Base-by-base conservation (phyloP, 768 basidiomycete species). In the Sarcodon aspratus region DNA sequence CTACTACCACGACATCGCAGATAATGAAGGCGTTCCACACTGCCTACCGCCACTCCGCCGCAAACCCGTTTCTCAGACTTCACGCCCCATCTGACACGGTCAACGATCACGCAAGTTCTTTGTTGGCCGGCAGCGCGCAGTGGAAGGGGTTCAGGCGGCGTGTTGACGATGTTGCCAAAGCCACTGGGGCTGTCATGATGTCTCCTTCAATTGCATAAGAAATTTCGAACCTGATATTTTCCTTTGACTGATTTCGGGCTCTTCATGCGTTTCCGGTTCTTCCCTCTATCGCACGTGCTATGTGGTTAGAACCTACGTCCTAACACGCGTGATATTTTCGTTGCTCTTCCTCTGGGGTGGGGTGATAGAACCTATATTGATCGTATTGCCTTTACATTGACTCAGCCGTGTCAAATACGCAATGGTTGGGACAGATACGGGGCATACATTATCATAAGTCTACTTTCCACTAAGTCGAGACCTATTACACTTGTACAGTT, bases 371-470 rank as follows among this genome's bases (percentile, higher is more conserved):
- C 82, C 85, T 56, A 85, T 27, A 84, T 64, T 40, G 49, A 76
- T 42, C 15, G 55, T 9, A n/a, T 15, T 71, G 69, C 80, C 86
- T 74, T 83, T 72, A 54, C 67, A 79, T 84, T 92, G 91, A 91
- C 89, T 85, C 80, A 80, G 79, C 68, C 77, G 69, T 70, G 67
- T 64, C 50, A 60, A 86, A 76, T 68, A 59, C 54, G 68, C 79
- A 67, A 69, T 70, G 68, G 71, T 71, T 84, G 82, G 78, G 90
- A 94, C 90, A 94, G 91, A 92, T 94, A 91, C 89, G 90, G 75
- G 85, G 87, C 70, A 53, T 15, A 73, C 68, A 74, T 52, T 33
- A 32, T 15, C 27, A 13, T 31, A 15, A 31, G 32, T 45, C n/a
- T 45, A 15, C 13, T 15, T 27, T 27, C n/a, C 32, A n/a, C 27